phyloP scores from a whole-genome alignment of 1,284 basidiomycete species.

The Mycena sp. region DNA sequence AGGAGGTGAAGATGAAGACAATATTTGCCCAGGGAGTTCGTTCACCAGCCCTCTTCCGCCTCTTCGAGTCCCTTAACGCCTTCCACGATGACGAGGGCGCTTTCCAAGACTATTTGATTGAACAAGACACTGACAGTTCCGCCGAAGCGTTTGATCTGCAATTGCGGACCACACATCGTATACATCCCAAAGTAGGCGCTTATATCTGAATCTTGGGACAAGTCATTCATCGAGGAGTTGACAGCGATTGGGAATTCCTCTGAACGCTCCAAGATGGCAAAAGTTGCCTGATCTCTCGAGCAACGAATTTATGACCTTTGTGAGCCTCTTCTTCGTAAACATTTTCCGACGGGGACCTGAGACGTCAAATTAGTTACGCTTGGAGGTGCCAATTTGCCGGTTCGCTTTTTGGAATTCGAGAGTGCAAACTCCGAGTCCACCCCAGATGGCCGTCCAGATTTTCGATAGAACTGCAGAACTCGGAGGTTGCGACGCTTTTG shows the following conservation, averaged over 20 bases:
- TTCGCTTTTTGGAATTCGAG: constrained; percentile 30
- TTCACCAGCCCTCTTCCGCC: constrained; percentile 43
- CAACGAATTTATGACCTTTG: constrained; percentile 30
- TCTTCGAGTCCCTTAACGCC: constrained; percentile 48
- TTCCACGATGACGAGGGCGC: constrained; percentile 50
- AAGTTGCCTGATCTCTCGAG: constrained; percentile 29
- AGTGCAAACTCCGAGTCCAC: neutral
- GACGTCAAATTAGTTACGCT: constrained; percentile 15
- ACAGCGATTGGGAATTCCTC: constrained; percentile 30
- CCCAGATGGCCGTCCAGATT: constrained; percentile 6
- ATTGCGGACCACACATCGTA: constrained; percentile 39
- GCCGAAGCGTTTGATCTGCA: constrained; percentile 38
- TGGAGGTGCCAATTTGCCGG: constrained; percentile 27
- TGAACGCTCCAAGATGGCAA: constrained; percentile 24
- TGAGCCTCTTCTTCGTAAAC: constrained; percentile 7
- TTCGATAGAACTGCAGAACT: constrained; percentile 1
- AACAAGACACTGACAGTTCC: constrained; percentile 33
- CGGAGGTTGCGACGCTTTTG: too few species aligned
- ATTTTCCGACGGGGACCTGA: neutral
- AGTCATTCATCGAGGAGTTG: neutral
- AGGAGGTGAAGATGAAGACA: constrained; percentile 29
- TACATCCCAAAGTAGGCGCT: constrained; percentile 47
- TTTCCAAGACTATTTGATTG: constrained; percentile 44
- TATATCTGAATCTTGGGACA: neutral
- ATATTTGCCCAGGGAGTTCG: constrained; percentile 21